Percentiles rank a stretch among this genome's conserved stretches.
These are phyloP conservation scores for Phylloboletellus chloephorus DNA, from an alignment of 1,284 basidiomycete species.

Conservation along the genomic window DNA sequence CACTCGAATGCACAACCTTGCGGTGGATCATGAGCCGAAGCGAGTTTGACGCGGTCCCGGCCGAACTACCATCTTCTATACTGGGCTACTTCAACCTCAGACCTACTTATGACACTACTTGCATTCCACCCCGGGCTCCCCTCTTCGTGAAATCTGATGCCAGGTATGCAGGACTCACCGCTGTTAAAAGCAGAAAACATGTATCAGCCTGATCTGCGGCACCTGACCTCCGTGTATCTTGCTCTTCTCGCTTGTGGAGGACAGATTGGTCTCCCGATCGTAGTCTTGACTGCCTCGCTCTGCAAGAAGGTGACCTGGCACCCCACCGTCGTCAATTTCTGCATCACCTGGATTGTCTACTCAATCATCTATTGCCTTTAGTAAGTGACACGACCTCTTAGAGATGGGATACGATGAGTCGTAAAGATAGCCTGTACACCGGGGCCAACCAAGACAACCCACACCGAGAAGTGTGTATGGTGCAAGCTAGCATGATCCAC, in stretches of 20 bases:
- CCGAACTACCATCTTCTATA: too few species aligned
- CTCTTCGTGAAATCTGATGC: slow-evolving; percentile 11
- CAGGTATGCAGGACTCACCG: slow-evolving; percentile 13
- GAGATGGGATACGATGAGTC: slow-evolving; percentile 4
- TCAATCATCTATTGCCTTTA: slow-evolving; percentile 47
- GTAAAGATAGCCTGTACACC: slow-evolving; percentile 34
- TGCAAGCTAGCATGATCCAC: slow-evolving; percentile 49
- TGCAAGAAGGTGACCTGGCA: slow-evolving; percentile 40
- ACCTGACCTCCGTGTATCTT: slow-evolving; percentile 34
- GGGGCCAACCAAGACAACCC: slow-evolving; percentile 23
- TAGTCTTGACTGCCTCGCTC: slow-evolving; percentile 43
- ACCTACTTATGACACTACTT: slow-evolving; percentile 1
- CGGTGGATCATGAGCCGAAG: too few species aligned
- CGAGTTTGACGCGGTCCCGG: too few species aligned
- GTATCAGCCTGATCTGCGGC: slow-evolving; percentile 19
- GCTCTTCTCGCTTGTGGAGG: slow-evolving; percentile 45
- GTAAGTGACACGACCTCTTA: slow-evolving; percentile 35
- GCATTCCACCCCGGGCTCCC: background rate
- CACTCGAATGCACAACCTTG: too few species aligned
- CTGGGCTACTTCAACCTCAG: too few species aligned
- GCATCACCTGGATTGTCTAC: slow-evolving; percentile 48
- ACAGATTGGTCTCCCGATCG: slow-evolving; percentile 44
- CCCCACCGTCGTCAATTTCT: slow-evolving; percentile 49
- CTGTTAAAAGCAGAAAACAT: slow-evolving; percentile 4
- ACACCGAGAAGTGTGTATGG: slow-evolving; percentile 36